Conservation (phyloP, 2,329 filamentous ascomycete species). For the Hirsutella thompsonii region DNA sequence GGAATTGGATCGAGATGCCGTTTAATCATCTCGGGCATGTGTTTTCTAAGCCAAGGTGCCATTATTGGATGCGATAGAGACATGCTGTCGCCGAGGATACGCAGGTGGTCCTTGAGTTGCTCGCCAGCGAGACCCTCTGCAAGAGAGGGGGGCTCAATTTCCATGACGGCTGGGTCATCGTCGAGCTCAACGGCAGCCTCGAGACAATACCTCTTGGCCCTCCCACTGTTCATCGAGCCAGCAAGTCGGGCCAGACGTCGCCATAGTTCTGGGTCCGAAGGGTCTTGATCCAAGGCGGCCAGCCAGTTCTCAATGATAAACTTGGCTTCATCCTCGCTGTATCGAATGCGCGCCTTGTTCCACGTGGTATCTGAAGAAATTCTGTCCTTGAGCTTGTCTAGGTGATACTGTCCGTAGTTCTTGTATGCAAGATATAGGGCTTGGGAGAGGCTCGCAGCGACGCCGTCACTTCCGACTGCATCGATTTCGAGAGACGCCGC, state of each 20-base stretch:
- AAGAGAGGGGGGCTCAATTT: slow-evolving; percentile 49
- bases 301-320: slow-evolving; percentile 43
- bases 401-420: slow-evolving; percentile 81
- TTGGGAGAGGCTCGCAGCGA: slow-evolving; percentile 71
- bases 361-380: slow-evolving; percentile 38
- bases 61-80: slow-evolving; percentile 48
- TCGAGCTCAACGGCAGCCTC: slow-evolving; percentile 56
- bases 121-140: slow-evolving; percentile 52
- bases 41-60: slow-evolving; percentile 39
- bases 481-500: slow-evolving; percentile 39
- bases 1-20: slow-evolving; percentile 48
- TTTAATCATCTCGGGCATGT: slow-evolving; percentile 36
- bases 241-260: slow-evolving; percentile 45
- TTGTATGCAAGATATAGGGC: slow-evolving; percentile 91
- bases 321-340: slow-evolving; percentile 20
- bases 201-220: slow-evolving; percentile 48
- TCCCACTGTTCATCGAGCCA: slow-evolving; percentile 40
- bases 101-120: slow-evolving; percentile 42
- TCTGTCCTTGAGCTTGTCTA: slow-evolving; percentile 45
- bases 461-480: slow-evolving; percentile 55
- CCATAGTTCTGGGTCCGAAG: slow-evolving; percentile 56
- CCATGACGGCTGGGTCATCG: slow-evolving; percentile 49
- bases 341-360: slow-evolving; percentile 14
- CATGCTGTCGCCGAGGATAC: slow-evolving; percentile 40
- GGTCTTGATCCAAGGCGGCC: slow-evolving; percentile 48